Conservation (phyloP, 2,329 filamentous ascomycete genomes). For the Penicillium hordei region DNA sequence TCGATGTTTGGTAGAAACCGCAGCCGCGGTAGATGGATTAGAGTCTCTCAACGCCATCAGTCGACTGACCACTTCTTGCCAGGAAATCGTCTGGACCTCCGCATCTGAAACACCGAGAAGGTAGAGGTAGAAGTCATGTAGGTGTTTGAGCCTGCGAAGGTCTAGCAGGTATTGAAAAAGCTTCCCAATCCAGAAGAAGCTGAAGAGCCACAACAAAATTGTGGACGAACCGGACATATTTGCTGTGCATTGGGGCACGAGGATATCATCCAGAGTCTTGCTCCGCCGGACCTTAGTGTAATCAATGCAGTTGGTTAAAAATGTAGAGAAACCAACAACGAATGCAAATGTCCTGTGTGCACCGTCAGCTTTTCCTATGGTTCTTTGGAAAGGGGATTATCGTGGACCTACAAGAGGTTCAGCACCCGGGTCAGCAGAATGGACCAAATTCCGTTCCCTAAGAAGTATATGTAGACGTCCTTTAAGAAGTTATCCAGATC, state of each 20-base stretch:
- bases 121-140: constrained; percentile 83
- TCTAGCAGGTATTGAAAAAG: constrained; percentile 72
- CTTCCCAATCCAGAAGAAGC: constrained; percentile 82
- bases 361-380: neutral
- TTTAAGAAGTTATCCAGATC: constrained; percentile 86
- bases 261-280: constrained; percentile 60
- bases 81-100: constrained; percentile 92
- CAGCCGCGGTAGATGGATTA: constrained; percentile 77
- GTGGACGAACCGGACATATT: constrained; percentile 76
- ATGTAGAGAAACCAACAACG: constrained; percentile 77
- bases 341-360: constrained; percentile 73
- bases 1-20: constrained; percentile 58
- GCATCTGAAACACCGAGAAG: constrained; percentile 78
- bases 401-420: constrained; percentile 66
- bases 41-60: constrained; percentile 81
- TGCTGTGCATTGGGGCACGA: constrained; percentile 71
- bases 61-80: constrained; percentile 84
- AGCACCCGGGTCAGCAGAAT: constrained; percentile 72
- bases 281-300: constrained; percentile 70
- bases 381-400: neutral
- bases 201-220: constrained; percentile 77
- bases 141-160: constrained; percentile 68
- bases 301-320: constrained; percentile 82
- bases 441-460: constrained; percentile 79
- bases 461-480: constrained; percentile 83